Percentiles rank a stretch among this genome's conserved stretches.
phyloP scores from a whole-genome alignment of 345 rosid species.

The Cardamine chenopodiifolia region DNA sequence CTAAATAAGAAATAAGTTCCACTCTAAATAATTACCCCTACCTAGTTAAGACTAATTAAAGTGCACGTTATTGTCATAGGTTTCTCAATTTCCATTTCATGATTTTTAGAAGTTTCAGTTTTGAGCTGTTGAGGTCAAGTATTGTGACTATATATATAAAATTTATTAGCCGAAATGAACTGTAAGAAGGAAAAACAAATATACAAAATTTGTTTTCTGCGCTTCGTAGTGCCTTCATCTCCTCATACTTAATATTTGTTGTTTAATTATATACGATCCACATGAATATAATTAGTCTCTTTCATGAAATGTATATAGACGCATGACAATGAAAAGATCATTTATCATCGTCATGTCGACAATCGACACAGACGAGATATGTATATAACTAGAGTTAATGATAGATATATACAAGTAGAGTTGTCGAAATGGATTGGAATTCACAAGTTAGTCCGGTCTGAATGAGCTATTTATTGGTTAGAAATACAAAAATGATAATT shows the following conservation, averaged over 20 bases:
- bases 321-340: neutral
- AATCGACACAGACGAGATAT: neutral
- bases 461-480: neutral
- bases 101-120: neutral
- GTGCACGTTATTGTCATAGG: neutral
- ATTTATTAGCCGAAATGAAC: neutral
- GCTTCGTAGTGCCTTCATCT: constrained; percentile 13
- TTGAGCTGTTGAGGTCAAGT: neutral
- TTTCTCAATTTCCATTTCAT: neutral
- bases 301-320: neutral
- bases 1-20: neutral
- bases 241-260: constrained; percentile 13
- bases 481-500: neutral
- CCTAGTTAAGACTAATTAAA: neutral
- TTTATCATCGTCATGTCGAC: neutral
- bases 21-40: neutral
- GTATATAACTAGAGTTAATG: neutral
- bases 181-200: neutral
- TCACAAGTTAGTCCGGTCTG: neutral
- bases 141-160: neutral
- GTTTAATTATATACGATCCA: constrained; percentile 11
- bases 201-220: constrained; percentile 1
- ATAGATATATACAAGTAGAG: neutral
- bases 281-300: constrained; percentile 1
- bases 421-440: neutral